phyloP scores from a whole-genome alignment of 2,329 filamentous ascomycete species.

The Ambrosiella cleistominuta region DNA sequence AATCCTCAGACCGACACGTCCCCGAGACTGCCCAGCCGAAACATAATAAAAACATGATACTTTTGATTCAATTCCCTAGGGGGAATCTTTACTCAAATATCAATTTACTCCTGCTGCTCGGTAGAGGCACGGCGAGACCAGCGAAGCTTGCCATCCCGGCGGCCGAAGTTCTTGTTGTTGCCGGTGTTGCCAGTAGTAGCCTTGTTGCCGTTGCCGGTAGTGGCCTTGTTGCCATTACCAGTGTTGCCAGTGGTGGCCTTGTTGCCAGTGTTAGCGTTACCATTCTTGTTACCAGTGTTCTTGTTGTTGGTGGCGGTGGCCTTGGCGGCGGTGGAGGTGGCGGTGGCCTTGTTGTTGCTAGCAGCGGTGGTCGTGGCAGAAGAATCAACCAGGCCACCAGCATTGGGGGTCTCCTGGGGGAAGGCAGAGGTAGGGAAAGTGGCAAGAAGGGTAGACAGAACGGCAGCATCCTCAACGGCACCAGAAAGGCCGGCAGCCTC shows the following conservation, averaged over 20 bases:
- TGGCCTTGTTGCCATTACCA: neutral
- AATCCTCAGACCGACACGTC: neutral
- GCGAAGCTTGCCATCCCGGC: constrained; percentile 8
- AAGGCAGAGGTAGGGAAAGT: constrained; percentile 18
- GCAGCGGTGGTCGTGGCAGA: constrained; percentile 11
- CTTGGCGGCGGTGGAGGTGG: constrained; percentile 8
- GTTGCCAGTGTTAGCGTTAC: constrained; percentile 6
- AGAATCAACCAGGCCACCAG: constrained; percentile 12
- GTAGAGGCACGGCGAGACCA: constrained; percentile 8
- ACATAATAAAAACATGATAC: neutral
- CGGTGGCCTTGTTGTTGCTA: constrained; percentile 4
- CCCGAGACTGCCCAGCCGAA: neutral
- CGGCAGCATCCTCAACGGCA: constrained; percentile 20
- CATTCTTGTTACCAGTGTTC: constrained; percentile 9
- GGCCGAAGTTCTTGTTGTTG: neutral
- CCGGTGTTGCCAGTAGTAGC: neutral
- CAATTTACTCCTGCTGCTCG: constrained; percentile 5
- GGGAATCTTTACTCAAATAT: neutral
- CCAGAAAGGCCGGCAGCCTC: constrained; percentile 21
- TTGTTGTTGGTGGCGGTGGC: constrained; percentile 12
- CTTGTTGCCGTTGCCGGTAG: neutral
- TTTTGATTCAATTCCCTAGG: neutral
- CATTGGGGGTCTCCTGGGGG: constrained; percentile 21
- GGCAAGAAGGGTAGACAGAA: constrained; percentile 18
- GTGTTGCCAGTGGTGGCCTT: constrained; percentile 4